These are phyloP conservation scores for Saccharomycopsis synnaedendra DNA, from an alignment of 805 yeast genomes.

Conservation along the genomic window DNA sequence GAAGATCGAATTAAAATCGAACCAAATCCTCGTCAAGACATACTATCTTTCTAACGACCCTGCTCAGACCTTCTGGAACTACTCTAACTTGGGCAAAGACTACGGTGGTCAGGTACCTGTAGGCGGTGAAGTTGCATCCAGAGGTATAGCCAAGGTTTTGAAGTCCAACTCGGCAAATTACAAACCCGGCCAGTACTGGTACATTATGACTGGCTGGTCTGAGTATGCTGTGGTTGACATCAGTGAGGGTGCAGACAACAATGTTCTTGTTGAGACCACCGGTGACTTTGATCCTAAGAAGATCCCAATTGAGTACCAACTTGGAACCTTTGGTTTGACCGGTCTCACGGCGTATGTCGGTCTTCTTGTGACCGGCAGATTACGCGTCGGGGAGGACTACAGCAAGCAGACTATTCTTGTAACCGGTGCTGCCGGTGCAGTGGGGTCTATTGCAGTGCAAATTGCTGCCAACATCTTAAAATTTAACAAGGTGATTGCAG, in stretches of 20 bases:
- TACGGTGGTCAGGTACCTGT: slow-evolving; percentile 24
- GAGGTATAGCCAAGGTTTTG: slow-evolving; percentile 40
- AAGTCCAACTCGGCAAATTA: slow-evolving; percentile 32
- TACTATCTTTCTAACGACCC: slow-evolving; percentile 47
- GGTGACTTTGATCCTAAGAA: not conserved
- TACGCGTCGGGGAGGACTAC: not conserved
- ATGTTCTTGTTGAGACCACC: not conserved
- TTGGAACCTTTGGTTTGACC: not conserved
- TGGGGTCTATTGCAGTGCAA: slow-evolving; percentile 51
- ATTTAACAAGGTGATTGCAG: slow-evolving; percentile 46
- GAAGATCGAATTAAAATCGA: slow-evolving; percentile 21
- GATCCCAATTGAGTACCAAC: not conserved
- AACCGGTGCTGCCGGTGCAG: slow-evolving; percentile 67
- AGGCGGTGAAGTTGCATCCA: slow-evolving; percentile 33
- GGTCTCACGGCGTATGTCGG: not conserved
- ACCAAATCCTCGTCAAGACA: slow-evolving; percentile 34
- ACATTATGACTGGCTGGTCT: slow-evolving; percentile 34
- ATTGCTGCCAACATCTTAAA: slow-evolving; percentile 41
- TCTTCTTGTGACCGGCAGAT: not conserved
- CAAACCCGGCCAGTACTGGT: slow-evolving; percentile 33
- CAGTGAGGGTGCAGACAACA: slow-evolving; percentile 15
- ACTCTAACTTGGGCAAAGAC: slow-evolving; percentile 21
- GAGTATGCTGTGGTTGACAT: slow-evolving; percentile 29
- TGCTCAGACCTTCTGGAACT: slow-evolving; percentile 48
- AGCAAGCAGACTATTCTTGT: slow-evolving; percentile 35